These are phyloP conservation scores for Puccinia coronata DNA, from an alignment of 1,284 basidiomycete species.

Conservation along the genomic window DNA sequence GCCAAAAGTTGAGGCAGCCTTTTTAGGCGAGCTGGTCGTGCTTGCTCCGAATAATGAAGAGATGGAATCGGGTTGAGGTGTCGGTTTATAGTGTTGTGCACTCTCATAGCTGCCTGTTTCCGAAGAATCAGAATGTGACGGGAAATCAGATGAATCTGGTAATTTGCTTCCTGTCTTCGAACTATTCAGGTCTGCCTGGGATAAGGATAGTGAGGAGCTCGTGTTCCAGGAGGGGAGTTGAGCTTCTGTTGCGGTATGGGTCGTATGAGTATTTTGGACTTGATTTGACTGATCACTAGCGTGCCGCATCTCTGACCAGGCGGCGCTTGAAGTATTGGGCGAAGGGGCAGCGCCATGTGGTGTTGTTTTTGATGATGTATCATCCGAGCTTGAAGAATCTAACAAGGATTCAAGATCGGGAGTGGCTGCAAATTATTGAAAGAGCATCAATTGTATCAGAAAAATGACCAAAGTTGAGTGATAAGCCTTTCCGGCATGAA, in stretches of 20 bases:
- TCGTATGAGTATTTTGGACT: neutral
- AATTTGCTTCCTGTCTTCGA: neutral
- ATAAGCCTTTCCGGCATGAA: neutral
- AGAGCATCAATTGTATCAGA: neutral
- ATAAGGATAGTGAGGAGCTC: neutral
- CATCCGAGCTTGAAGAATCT: neutral
- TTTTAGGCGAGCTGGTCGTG: neutral
- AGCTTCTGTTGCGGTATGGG: neutral
- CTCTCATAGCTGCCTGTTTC: neutral
- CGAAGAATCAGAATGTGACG: neutral
- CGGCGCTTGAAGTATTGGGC: neutral
- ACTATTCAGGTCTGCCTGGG: neutral
- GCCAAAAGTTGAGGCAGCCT: neutral
- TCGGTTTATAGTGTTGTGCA: neutral
- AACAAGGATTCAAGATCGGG: neutral
- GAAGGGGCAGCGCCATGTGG: neutral
- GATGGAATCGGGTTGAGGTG: no score
- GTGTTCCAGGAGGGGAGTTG: neutral
- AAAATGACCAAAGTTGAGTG: neutral
- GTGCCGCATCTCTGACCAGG: neutral
- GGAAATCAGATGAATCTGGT: no score
- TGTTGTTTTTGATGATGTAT: neutral
- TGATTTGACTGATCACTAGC: neutral
- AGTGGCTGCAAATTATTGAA: neutral
- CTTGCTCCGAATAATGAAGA: neutral